Base-by-base conservation (phyloP, 768 basidiomycete genomes). In the Mrakia blollopis region DNA sequence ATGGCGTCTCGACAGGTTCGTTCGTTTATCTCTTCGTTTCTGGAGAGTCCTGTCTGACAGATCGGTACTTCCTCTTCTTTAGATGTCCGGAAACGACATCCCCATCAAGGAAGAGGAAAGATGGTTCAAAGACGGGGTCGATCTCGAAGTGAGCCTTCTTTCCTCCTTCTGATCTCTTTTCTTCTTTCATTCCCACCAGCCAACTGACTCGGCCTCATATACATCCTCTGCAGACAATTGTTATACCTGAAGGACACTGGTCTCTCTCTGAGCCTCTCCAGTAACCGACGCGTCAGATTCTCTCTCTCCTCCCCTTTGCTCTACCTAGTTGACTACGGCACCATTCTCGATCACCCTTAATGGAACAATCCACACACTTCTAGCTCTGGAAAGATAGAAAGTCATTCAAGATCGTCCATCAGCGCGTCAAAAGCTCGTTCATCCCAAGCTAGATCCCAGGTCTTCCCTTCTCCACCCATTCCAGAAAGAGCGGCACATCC, bases 1-100 rank as follows among this genome's bases (percentile, higher is more conserved):
- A 89, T 89, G 88, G 80, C 82, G 72, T 87, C 87, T 79, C 84
- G 88, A n/a, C 87, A 87, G 83, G 87, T 87, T 85, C 85, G 85
- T 78, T 86, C 83, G 3, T 41, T 3, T 35, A 25, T 30, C 23
- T 16, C 3, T 23, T 37, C 41, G 25, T 44, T 87, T 86, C 80
- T 85, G 87, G 77, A 1, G 6, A 16, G 18, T 30, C 16, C 0
- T 47, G n/a, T 14, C 47, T 35, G 69, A 25, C 14, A n/a, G 57
- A 16, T 54, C 52, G 25, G 28, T 35, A 14, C 39, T 37, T 60
- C 57, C 14, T 35, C 37, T n/a, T 37, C 13, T 6, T 13, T 1
- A 81, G 81, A 83, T 83, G 83, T 79, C 79, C n/a, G 83, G 83
- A 0, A 82, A 83, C 75, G 82, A 82, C 47, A 82, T 88, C 8